A percentile compares a stretch with the other conserved stretches of the same genome.
phyloP scores from a whole-genome alignment of 2,329 filamentous ascomycete genomes.

The Phialemonium atrogriseum region DNA sequence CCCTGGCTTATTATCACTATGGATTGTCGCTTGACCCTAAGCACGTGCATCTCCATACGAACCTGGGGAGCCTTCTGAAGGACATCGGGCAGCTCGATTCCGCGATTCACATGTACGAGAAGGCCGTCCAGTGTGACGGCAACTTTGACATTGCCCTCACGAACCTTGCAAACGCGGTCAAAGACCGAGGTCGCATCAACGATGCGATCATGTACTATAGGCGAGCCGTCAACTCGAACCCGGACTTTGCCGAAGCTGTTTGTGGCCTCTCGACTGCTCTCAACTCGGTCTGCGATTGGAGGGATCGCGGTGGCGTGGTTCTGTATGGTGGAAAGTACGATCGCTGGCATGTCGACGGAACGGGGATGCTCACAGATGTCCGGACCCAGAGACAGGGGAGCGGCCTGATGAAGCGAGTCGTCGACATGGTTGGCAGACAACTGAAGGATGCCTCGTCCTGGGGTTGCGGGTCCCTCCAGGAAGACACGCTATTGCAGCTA shows the following conservation, averaged over 20 bases:
- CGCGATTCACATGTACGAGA: constrained; percentile 95
- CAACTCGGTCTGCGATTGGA: constrained; percentile 95
- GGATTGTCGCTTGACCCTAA: constrained; percentile 77
- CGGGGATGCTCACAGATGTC: constrained; percentile 74
- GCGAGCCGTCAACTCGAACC: constrained; percentile 82
- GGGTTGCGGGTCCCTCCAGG: constrained; percentile 65
- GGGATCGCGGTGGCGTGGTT: constrained; percentile 76
- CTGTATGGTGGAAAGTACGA: constrained; percentile 68
- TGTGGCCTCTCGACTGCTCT: constrained; percentile 91
- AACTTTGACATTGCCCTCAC: constrained; percentile 95
- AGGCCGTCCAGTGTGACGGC: constrained; percentile 85
- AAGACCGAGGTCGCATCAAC: constrained; percentile 85
- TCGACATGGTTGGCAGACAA: constrained; percentile 84
- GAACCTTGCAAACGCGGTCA: constrained; percentile 94
- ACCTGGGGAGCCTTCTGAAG: constrained; percentile 88
- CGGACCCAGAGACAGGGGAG: constrained; percentile 50
- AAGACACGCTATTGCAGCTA: constrained; percentile 42
- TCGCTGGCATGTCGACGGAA: constrained; percentile 85
- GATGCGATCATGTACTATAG: constrained; percentile 92
- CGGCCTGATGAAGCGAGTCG: constrained; percentile 84
- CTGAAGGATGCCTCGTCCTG: constrained; percentile 78
- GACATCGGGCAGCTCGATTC: constrained; percentile 89
- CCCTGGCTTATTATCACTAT: constrained; percentile 92
- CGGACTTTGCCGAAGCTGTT: constrained; percentile 92
- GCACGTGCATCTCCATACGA: constrained; percentile 95